These are phyloP conservation scores for Colletotrichum orbiculare DNA, from an alignment of 2,329 filamentous ascomycete species.

Conservation along the genomic window DNA sequence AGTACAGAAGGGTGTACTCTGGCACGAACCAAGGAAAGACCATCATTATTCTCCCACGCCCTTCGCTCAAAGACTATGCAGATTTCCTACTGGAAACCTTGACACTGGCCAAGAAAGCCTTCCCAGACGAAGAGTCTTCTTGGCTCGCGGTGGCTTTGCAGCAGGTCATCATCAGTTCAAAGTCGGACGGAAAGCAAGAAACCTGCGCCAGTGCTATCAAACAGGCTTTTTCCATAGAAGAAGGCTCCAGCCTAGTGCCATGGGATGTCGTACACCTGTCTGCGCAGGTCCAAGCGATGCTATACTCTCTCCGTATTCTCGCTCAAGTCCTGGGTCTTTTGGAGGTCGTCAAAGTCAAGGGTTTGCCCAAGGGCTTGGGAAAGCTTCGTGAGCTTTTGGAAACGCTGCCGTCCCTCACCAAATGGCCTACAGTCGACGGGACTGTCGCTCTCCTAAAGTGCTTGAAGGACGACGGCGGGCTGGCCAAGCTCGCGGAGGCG, in stretches of 20 bases:
- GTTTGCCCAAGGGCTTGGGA: background rate
- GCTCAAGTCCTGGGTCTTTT: constrained; percentile 59
- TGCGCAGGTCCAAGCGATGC: constrained; percentile 68
- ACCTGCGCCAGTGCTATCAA: constrained; percentile 40
- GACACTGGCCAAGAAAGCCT: constrained; percentile 39
- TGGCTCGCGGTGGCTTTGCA: constrained; percentile 33
- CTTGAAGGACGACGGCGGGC: constrained; percentile 8
- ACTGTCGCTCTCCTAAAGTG: constrained; percentile 15
- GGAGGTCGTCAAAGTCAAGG: constrained; percentile 23
- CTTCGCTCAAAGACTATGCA: constrained; percentile 24
- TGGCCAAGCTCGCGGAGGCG: constrained; percentile 9
- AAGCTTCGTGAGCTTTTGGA: constrained; percentile 16
- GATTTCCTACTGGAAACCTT: constrained; percentile 38
- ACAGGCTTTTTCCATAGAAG: constrained; percentile 30
- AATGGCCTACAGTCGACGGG: constrained; percentile 25
- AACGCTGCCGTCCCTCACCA: constrained; percentile 20
- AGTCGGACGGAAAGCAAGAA: constrained; percentile 45
- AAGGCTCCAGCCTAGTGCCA: constrained; percentile 39
- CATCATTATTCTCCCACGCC: constrained; percentile 22
- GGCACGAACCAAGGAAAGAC: constrained; percentile 31
- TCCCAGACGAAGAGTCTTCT: constrained; percentile 31
- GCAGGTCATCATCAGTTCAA: constrained; percentile 30
- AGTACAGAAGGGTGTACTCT: constrained; percentile 49
- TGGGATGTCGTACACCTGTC: constrained; percentile 72
- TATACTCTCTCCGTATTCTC: constrained; percentile 71